phyloP scores from a whole-genome alignment of 345 rosid genomes.

The Hibiscus mutabilis region DNA sequence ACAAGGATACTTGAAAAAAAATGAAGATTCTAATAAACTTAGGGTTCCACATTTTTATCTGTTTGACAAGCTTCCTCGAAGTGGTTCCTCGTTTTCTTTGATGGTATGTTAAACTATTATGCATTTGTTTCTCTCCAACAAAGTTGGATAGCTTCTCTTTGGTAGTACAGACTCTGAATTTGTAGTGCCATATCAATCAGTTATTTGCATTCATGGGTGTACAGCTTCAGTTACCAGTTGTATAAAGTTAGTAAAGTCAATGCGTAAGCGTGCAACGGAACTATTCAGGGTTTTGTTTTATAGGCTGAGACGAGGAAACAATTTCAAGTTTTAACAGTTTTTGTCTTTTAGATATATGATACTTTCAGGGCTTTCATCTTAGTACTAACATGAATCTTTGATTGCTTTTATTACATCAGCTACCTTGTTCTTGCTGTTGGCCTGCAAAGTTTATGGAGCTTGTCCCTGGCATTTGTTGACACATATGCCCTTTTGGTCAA shows the following conservation, averaged over 20 bases:
- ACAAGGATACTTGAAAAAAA: not conserved
- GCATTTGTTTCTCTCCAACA: not conserved
- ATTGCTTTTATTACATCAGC: conserved; percentile 32
- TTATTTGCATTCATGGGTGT: not conserved
- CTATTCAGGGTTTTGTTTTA: not conserved
- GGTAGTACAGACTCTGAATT: not conserved
- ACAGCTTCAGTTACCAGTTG: not conserved
- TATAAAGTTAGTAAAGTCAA: not conserved
- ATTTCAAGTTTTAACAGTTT: not conserved
- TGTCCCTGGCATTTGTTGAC: conserved; percentile 53
- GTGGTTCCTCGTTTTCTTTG: not conserved
- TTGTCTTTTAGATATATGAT: not conserved
- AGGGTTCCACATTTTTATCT: not conserved
- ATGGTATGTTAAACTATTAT: not conserved
- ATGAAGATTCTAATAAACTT: no score
- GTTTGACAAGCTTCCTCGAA: not conserved
- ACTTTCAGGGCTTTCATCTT: not conserved
- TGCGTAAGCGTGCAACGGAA: not conserved
- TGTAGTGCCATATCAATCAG: not conserved
- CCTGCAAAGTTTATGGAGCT: conserved; percentile 74
- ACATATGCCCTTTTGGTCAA: conserved; percentile 58
- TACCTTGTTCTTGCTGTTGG: conserved; percentile 63
- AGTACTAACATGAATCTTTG: not conserved
- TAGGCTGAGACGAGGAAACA: not conserved
- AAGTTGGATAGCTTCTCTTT: not conserved